Percentiles rank a stretch among this genome's conserved stretches.
phyloP scores from a whole-genome alignment of 106 monocot species.

The Dioscorea dumetorum region DNA sequence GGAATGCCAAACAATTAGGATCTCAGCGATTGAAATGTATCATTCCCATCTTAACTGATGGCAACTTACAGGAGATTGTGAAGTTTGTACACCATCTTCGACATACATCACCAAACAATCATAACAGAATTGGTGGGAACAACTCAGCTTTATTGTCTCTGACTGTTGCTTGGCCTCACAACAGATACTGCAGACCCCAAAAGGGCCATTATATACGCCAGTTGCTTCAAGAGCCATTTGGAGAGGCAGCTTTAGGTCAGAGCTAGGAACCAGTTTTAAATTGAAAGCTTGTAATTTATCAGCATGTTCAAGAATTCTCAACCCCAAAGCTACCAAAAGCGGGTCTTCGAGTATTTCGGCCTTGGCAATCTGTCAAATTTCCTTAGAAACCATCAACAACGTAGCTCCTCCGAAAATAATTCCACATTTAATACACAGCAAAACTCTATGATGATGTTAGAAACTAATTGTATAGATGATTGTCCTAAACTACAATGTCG shows the following conservation, averaged over 20 bases:
- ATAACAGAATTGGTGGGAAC: conserved; percentile 46
- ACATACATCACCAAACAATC: conserved; percentile 31
- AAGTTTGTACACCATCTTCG: conserved; percentile 18
- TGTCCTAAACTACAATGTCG: no score
- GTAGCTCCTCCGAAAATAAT: not conserved
- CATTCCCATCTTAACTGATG: conserved; percentile 27
- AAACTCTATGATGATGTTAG: not conserved
- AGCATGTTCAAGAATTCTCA: conserved; percentile 80
- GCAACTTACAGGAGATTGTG: conserved; percentile 35
- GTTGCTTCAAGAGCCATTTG: conserved; percentile 60
- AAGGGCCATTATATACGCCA: conserved; percentile 15
- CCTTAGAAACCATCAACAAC: not conserved
- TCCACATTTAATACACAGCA: no score
- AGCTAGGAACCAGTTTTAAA: conserved; percentile 44
- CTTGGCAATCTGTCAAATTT: conserved; percentile 51
- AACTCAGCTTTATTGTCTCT: conserved; percentile 25
- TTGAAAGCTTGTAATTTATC: conserved; percentile 64
- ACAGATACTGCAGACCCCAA: conserved; percentile 30
- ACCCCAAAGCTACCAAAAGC: conserved; percentile 68
- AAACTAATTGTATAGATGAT: not conserved
- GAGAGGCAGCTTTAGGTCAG: conserved; percentile 43
- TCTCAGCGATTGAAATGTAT: conserved; percentile 25
- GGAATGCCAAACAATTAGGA: conserved; percentile 49
- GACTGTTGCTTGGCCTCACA: conserved; percentile 34
- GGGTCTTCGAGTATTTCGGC: conserved; percentile 47